A percentile compares a stretch with the other conserved stretches of the same genome.
These are phyloP conservation scores for Sugiyamaella castrensis DNA, from an alignment of 1,139 yeast species.

Conservation along the genomic window DNA sequence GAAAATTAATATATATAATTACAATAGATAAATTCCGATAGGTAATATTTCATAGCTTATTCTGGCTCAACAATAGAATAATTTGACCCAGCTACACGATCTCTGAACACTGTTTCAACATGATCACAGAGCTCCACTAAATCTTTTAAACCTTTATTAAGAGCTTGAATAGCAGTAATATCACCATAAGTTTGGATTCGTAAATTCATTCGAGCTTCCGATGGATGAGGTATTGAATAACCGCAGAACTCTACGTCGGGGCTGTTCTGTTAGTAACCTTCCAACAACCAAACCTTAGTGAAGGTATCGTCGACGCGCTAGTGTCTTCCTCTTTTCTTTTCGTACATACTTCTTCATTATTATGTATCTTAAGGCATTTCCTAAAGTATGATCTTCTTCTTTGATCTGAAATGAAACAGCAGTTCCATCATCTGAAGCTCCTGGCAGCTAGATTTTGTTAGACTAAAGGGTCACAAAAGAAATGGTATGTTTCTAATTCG, in stretches of 20 bases:
- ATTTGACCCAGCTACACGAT: constrained; percentile 13
- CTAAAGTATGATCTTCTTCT: constrained; percentile 94
- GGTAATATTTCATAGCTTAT: neutral
- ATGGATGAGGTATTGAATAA: constrained; percentile 98
- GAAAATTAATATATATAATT: constrained; percentile 1
- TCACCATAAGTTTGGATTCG: constrained; percentile 90
- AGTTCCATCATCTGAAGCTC: constrained; percentile 91
- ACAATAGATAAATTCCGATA: no score
- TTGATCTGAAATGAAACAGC: constrained; percentile 91
- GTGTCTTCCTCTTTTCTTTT: neutral
- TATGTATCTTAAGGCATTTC: constrained; percentile 87
- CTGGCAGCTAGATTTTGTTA: constrained; percentile 54
- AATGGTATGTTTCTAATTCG: neutral
- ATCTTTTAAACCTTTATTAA: constrained; percentile 87
- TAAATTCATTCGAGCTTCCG: constrained; percentile 83
- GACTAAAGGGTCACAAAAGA: neutral
- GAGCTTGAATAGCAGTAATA: constrained; percentile 87
- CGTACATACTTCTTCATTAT: constrained; percentile 74
- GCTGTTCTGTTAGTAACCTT: constrained; percentile 29
- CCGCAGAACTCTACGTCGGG: constrained; percentile 98
- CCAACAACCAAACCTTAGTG: no score
- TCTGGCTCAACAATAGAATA: constrained; percentile 10
- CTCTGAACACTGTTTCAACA: constrained; percentile 71
- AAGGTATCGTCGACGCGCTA: neutral
- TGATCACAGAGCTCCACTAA: constrained; percentile 78